phyloP scores from a whole-genome alignment of 83 land plant species.

The Larix sibirica region DNA sequence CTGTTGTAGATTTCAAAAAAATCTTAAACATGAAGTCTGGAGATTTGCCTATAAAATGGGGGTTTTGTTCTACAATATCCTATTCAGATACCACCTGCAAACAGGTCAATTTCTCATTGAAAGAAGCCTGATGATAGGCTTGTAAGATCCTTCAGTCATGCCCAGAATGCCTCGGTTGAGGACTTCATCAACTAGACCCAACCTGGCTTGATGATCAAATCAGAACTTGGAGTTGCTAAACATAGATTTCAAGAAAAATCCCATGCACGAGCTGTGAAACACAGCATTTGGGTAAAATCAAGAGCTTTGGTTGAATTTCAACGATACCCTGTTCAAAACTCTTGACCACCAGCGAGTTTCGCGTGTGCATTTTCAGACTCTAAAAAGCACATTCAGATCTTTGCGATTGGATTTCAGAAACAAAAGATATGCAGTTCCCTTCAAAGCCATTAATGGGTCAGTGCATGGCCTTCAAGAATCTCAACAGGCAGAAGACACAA shows the following conservation, averaged over 20 bases:
- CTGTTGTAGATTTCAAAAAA: too few species aligned
- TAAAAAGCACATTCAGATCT: too few species aligned
- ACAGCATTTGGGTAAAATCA: too few species aligned
- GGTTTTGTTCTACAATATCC: too few species aligned
- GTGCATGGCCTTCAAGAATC: neutral
- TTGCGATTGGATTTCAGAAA: too few species aligned
- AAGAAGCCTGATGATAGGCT: neutral
- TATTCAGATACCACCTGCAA: neutral
- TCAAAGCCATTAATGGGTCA: neutral
- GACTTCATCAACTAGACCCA: neutral
- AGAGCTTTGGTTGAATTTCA: too few species aligned
- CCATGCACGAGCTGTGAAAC: neutral
- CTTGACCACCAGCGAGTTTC: too few species aligned
- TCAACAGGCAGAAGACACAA: neutral
- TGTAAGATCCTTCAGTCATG: neutral
- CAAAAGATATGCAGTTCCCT: neutral
- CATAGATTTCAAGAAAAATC: neutral
- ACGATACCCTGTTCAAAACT: too few species aligned
- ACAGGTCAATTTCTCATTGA: neutral
- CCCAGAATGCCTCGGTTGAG: too few species aligned
- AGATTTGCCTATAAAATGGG: too few species aligned
- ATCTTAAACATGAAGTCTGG: too few species aligned
- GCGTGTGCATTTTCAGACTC: too few species aligned
- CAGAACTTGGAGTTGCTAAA: neutral
- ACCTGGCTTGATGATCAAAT: neutral